Conservation (phyloP, 768 basidiomycete genomes). For the Tulasnella sp. region DNA sequence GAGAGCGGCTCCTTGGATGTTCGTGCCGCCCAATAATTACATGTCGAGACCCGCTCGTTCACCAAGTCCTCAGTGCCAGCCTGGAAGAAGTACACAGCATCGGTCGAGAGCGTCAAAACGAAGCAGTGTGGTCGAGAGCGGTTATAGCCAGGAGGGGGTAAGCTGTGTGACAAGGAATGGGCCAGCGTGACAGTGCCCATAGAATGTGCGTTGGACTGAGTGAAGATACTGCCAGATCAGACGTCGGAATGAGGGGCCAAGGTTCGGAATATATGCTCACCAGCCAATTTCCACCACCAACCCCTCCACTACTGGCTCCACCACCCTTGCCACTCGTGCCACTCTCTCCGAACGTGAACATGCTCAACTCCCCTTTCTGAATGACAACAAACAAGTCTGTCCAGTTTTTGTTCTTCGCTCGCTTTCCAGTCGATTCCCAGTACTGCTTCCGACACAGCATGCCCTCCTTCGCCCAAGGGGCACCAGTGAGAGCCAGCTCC, state of each 20-base stretch:
- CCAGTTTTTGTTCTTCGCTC: conserved; percentile 86
- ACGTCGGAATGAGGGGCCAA: neutral
- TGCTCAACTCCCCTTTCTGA: conserved; percentile 84
- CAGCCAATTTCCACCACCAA: conserved; percentile 98
- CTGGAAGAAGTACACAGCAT: conserved; percentile 96
- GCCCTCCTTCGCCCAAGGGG: conserved; percentile 99
- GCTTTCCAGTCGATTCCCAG: conserved; percentile 74
- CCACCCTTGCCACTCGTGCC: conserved; percentile 28
- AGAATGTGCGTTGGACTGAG: conserved; percentile 71
- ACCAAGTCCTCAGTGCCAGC: conserved; percentile 98
- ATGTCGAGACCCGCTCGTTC: conserved; percentile 96
- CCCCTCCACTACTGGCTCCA: conserved; percentile 50
- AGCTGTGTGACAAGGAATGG: conserved; percentile 76
- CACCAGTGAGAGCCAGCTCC: conserved; percentile 86
- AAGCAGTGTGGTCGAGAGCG: conserved; percentile 87
- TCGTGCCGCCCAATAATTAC: conserved; percentile 98
- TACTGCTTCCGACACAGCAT: conserved; percentile 92
- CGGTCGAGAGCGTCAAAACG: conserved; percentile 79
- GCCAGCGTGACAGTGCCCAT: conserved; percentile 78
- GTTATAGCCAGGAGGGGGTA: conserved; percentile 89
- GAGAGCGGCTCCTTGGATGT: conserved; percentile 90
- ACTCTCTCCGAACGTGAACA: conserved; percentile 84
- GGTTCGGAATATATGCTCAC: conserved; percentile 40
- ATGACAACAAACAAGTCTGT: conserved; percentile 94
- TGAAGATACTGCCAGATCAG: neutral